Evolutionary conservation across 2,329 filamentous ascomycete genomes (phyloP).

Genomic region (Emergomyces africanus): DNA sequence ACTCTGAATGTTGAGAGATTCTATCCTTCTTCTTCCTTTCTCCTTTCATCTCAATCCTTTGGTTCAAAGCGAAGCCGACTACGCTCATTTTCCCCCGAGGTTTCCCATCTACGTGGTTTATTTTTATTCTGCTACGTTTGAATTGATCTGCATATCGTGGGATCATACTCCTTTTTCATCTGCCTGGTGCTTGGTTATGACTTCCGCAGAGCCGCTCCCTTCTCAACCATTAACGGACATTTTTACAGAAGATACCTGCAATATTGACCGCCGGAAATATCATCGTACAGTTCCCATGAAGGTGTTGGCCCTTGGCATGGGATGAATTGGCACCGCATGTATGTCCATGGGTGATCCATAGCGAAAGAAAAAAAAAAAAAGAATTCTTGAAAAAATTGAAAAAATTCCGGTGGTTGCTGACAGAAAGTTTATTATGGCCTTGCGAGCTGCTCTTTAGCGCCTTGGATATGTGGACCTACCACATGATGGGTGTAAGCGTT

Average conservation of each 20-base stretch:
- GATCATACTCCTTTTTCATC: background rate
- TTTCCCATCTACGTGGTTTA: background rate
- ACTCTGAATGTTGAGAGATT: too few relatives aligned
- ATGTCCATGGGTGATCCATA: conserved; percentile 19
- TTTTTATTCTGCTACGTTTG: background rate
- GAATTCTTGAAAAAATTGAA: background rate
- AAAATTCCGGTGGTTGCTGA: conserved; percentile 6
- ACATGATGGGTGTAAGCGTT: conserved; percentile 59
- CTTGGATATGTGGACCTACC: conserved; percentile 58
- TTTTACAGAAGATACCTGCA: conserved; percentile 53
- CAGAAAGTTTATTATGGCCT: conserved; percentile 31
- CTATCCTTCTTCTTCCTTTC: background rate
- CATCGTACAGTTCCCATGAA: conserved; percentile 58
- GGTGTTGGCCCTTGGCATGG: conserved; percentile 56
- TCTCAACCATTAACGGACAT: conserved; percentile 31
- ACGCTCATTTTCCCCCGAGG: background rate
- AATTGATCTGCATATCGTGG: background rate
- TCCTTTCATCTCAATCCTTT: background rate
- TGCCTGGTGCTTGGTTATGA: background rate
- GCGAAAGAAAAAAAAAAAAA: too few relatives aligned
- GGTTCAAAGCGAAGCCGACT: background rate
- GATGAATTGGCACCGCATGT: conserved; percentile 59
- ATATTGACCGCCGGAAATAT: conserved; percentile 55
- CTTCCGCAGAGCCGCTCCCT: conserved; percentile 22
- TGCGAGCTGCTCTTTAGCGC: conserved; percentile 52